Evolutionary conservation across 129 eudicot species (phyloP), one percentile per base, ranked within the genome.

Genomic region (Arctium lappa): DNA sequence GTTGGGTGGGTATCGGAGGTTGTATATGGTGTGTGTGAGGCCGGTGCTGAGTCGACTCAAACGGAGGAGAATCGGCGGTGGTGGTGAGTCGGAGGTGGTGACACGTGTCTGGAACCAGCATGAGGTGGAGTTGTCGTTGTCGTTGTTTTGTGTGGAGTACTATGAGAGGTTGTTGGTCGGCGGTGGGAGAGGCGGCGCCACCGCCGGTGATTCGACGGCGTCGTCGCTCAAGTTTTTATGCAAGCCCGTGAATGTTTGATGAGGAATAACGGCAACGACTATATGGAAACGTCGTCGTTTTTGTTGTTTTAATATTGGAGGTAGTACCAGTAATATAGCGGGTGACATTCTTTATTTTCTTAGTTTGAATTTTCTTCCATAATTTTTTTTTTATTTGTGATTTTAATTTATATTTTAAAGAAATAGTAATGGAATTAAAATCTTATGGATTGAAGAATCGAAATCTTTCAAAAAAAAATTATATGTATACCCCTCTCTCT

Each of bases 121-220:
- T 69, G 98, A 93, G 75, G 93, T 93, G 78, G 97, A 95, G 85
- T 85, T 95, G 1, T 88, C 97, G 0, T 74, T 95, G 70, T 95
- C 97, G 3, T 76, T 95, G 87, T 95, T 92, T 85, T 92, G 97
- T 22, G 94, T 95, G 31, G 97, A 92, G 80, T 95, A 95, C 80
- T 94, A 92, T 12, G 98, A 95, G 74, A 75, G 92, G 87, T 76
- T 94, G 83, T 69, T 88, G 77, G 82, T 83, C 30, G 92, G 90
- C 34, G 91, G 91, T 6, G 93, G 90, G 2, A 84, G 87, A 8
- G 36, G 76, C 27, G 88, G 89, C 8, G 81, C 69, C 66, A 76
- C 72, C 38, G 81, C 72, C 38, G 88, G 88, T 2, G 92, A 81
- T 40, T 82, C 92, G 70, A 53, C 93, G n/a, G 65, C 93, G 79